Base-by-base conservation (phyloP, 2,329 filamentous ascomycete species). In the Podosphaera xanthii region DNA sequence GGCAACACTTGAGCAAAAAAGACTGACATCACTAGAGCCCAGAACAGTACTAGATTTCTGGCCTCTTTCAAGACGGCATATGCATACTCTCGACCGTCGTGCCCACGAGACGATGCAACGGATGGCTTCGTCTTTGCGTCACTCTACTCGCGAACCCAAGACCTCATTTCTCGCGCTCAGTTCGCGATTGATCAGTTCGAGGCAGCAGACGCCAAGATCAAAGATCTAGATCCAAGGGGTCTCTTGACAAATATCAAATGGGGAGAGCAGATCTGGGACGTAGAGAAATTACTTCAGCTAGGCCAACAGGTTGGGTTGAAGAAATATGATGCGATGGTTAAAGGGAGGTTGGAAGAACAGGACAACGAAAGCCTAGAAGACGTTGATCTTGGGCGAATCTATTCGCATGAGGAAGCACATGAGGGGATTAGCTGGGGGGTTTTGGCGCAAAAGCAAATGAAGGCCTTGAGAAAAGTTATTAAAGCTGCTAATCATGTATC, bases 251-350 rank as follows among this genome's bases (percentile, higher is more conserved):
- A 62, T 44, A 30, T 57, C n/a, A 42, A 60, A 1, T 66, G 65
- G 65, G 58, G 9, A 0, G 56, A 60, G 4, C 61, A 66, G 22
- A 60, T 62, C 35, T 55, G 55, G 4, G 58, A 54, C 3, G 50
- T 58, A 4, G 50, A 44, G 6, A 58, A 61, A 0, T n/a, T 66
- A 1, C 58, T 67, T 35, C 52, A 50, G 1, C 49, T 61, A 40
- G 66, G 66, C n/a, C 59, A 60, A 38, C 52, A 57, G n/a, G 59
- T 64, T 42, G 64, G 63, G 2, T 55, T 65, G 30, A 58, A 65
- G 48, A 65, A 60, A 40, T 63, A 63, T 48, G 46, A 64, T 9
- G 60, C 60, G 10, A 44, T 57, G 22, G 42, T 57, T 35, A 36
- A 46, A 35, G 55, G 55, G 33, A 44, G 40, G 40, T 12, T 3